These are phyloP conservation scores for Aquilaria agallochum DNA, from an alignment of 441 rosid species.

Conservation along the genomic window DNA sequence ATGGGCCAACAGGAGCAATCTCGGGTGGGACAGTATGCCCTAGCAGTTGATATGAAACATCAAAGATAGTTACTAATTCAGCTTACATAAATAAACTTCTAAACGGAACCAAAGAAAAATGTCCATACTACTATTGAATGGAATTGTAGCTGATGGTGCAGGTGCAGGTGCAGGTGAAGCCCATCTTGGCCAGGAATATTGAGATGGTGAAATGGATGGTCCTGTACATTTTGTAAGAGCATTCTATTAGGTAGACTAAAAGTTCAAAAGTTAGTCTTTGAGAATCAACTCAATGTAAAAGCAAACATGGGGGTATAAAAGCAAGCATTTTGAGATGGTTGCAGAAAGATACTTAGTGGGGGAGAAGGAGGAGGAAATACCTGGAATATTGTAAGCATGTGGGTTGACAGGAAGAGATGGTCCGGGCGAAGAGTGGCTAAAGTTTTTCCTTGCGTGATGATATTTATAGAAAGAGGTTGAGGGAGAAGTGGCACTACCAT, in stretches of 20 bases:
- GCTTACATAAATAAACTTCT: conserved; percentile 4
- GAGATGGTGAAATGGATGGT: conserved; percentile 28
- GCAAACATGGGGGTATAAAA: too few species aligned
- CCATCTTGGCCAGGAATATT: conserved; percentile 31
- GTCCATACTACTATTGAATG: conserved; percentile 36
- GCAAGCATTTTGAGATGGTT: too few species aligned
- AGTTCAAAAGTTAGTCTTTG: background rate
- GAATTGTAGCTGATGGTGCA: conserved; percentile 25
- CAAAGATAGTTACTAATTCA: too few species aligned
- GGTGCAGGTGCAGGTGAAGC: conserved; percentile 27
- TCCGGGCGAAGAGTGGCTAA: conserved; percentile 18
- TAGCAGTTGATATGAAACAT: conserved; percentile 7
- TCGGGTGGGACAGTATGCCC: conserved; percentile 37
- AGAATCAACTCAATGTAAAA: background rate
- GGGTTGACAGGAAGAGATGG: conserved; percentile 24
- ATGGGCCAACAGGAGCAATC: conserved; percentile 33
- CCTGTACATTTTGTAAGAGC: conserved; percentile 19
- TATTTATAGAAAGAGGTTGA: conserved; percentile 22
- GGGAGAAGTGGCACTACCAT: conserved; percentile 29
- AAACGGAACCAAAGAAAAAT: conserved; percentile 12
- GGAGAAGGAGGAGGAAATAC: conserved; percentile 13
- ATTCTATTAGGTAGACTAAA: background rate
- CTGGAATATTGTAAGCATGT: conserved; percentile 21
- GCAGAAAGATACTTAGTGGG: too few species aligned
- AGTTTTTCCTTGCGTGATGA: conserved; percentile 25